These are phyloP conservation scores for Fusarium humuli DNA, from an alignment of 2,329 filamentous ascomycete genomes.

Conservation along the genomic window DNA sequence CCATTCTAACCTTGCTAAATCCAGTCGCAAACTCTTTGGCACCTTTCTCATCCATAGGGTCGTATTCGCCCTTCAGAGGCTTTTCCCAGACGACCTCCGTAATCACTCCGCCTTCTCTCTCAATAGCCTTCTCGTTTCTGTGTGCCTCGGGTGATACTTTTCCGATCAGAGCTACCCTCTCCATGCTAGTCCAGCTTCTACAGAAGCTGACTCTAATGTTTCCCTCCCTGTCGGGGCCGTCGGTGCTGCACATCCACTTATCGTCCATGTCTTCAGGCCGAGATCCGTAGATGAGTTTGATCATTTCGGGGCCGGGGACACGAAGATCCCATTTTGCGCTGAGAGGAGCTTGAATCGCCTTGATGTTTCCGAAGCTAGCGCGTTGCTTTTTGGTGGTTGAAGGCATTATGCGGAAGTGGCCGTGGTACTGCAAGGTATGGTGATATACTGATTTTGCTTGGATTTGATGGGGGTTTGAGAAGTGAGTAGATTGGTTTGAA, in stretches of 20 bases:
- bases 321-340: slow-evolving; percentile 18
- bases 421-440: neutral
- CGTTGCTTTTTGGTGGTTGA: neutral
- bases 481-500: neutral
- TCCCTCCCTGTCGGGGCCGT: slow-evolving; percentile 13
- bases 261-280: slow-evolving; percentile 24
- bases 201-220: slow-evolving; percentile 18
- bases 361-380: neutral
- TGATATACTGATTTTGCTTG: too few relatives aligned
- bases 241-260: slow-evolving; percentile 17
- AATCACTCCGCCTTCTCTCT: slow-evolving; percentile 24
- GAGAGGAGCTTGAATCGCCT: neutral
- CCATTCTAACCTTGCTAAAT: slow-evolving; percentile 2
- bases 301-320: slow-evolving; percentile 20
- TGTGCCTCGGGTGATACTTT: neutral
- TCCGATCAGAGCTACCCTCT: slow-evolving; percentile 13
- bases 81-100: slow-evolving; percentile 18
- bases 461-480: too few relatives aligned
- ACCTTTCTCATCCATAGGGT: slow-evolving; percentile 1
- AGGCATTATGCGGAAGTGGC: neutral
- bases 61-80: neutral
- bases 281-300: slow-evolving; percentile 27
- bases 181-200: slow-evolving; percentile 23
- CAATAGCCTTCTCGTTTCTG: neutral
- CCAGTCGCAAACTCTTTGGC: slow-evolving; percentile 10